Evolutionary conservation across 768 basidiomycete species (phyloP).

Genomic region (Suillus luteus): DNA sequence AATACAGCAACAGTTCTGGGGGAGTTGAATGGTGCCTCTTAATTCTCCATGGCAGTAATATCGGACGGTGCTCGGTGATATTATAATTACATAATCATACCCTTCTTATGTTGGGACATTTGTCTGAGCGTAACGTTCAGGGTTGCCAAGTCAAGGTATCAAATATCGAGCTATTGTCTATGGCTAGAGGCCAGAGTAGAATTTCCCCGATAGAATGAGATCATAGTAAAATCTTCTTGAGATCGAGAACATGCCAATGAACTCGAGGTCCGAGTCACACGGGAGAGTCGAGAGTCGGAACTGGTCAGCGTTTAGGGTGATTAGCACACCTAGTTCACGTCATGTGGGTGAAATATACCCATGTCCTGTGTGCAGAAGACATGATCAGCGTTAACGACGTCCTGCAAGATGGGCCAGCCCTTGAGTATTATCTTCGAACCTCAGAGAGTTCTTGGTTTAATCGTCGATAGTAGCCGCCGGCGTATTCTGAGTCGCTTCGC

Average conservation of each 20-base stretch:
- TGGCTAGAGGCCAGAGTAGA: not conserved
- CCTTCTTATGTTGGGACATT: no score
- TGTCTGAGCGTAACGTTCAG: no score
- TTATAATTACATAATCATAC: no score
- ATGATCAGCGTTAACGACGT: no score
- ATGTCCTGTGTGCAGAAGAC: no score
- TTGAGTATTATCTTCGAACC: constrained; percentile 45
- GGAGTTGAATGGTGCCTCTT: not conserved
- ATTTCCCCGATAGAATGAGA: not conserved
- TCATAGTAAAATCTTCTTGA: not conserved
- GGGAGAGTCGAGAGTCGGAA: not conserved
- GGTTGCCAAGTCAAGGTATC: not conserved
- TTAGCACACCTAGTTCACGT: not conserved
- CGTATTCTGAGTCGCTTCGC: constrained; percentile 10
- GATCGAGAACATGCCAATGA: not conserved
- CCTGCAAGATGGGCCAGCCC: constrained; percentile 52
- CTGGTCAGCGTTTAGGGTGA: not conserved
- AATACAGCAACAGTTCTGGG: not conserved
- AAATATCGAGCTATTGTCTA: not conserved
- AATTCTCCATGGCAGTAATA: not conserved
- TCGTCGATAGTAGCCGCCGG: constrained; percentile 22
- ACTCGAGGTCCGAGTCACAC: not conserved
- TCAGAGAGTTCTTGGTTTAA: constrained; percentile 39
- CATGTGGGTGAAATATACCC: not conserved
- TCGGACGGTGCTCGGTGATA: not conserved